Evolutionary conservation across 768 basidiomycete genomes (phyloP), one percentile per base, ranked within the genome.

Genomic region (Termitomyces sp.): DNA sequence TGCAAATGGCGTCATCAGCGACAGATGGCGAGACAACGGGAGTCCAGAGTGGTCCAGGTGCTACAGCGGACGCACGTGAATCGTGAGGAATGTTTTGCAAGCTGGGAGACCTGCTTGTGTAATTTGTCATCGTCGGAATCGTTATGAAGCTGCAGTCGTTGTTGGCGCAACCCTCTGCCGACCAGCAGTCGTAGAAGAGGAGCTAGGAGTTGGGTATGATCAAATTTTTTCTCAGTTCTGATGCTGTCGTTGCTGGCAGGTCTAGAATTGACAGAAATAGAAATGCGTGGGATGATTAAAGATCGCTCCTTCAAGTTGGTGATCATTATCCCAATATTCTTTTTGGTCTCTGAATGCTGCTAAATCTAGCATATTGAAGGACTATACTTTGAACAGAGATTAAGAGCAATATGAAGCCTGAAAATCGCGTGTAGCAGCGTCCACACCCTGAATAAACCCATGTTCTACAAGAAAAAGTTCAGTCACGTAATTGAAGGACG

Each of bases 371-470:
- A 27, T 46, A 13, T n/a, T 20, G 7, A 22, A 20, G 20, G 18
- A 27, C 16, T 20, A 51, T 36, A 33, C 30, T 12, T 18, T 20
- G 8, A 15, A 31, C 12, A 30, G 18, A 33, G 15, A 6, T 42
- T n/a, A 59, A 24, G 27, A 61, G 37, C 75, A 76, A 61, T 73
- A 76, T 15, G 54, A 62, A 37, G 59, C 34, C 30, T 61, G 64
- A 57, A 78, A 78, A 64, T 81, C 74, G 6, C 57, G 60, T 41
- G 63, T 71, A 4, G 82, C 83, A 7, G 67, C 77, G 22, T 72
- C 72, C 12, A 76, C 67, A 7, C 81, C 88, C 65, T 91, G 87
- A 7, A 73, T 68, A 58, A 86, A 84, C 7, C 86, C 88, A 67
- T 88, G 86, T 58, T 84, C 86, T 81, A 45, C 6, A 15, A 3